Base-by-base conservation (phyloP, 352 stramenopile genomes). In the Globisporangium spiculum region DNA sequence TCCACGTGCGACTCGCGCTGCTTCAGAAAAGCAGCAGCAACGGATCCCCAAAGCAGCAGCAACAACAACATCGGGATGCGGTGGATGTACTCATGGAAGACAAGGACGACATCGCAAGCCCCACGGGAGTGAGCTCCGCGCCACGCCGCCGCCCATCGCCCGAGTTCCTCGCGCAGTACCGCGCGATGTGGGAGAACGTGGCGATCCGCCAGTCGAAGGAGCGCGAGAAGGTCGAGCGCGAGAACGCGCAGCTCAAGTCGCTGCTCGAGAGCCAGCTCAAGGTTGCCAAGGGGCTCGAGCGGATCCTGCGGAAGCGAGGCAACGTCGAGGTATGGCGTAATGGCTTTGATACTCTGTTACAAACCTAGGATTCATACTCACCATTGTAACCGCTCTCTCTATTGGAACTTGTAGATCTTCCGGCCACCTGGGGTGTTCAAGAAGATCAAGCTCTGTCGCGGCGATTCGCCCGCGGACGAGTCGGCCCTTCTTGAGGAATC, bases 241-340 rank as follows among this genome's bases (percentile, higher is more conserved):
- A 87, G 57, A 86, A 88, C 44, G 69, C 81, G 52, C 71, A 74
- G 24, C 74, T 89, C 0, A 81, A 78, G 41, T 46, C 77, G 24
- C 73, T 83, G 36, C 60, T 88, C 26, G 77, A 89, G 59, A 78
- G 78, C 38, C 75, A 85, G 68, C 80, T 81, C 65, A 83, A 81
- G 66, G 64, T 83, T 65, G 74, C 68, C 60, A 81, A 80, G 50
- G 79, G 68, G 9, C 72, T 83, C 26, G 74, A 81, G 70, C 73
- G 65, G 46, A 73, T 79, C 34, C 63, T 83, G 27, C 63, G 56
- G 58, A 80, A 79, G 54, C 54, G 54, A 41, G 54, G 27, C 54
- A 60, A 60, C 27, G 54, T 60, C 26, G 54, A 60, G 53, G 53
- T 58, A 58, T 4, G 36, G 4, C 12, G 3, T 27, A 10, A 56